These are phyloP conservation scores for Auricularia sp. DNA, from an alignment of 768 basidiomycete species.

Conservation along the genomic window DNA sequence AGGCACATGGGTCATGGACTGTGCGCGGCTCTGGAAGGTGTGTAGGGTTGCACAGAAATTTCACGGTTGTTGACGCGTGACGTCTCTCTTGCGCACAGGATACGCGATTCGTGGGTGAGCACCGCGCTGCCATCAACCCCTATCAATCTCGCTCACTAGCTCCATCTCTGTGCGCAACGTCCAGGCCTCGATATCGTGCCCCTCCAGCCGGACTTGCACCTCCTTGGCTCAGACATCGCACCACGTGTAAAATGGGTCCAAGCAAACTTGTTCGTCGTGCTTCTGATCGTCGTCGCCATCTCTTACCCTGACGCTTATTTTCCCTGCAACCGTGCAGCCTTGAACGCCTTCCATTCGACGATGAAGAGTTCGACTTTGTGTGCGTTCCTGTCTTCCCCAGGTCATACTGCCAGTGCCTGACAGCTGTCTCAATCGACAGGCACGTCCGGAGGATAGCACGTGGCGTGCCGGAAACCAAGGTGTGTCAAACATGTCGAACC, in stretches of 20 bases:
- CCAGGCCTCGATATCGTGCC: constrained; percentile 62
- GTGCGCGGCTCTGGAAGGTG: constrained; percentile 55
- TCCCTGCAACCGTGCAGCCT: constrained; percentile 32
- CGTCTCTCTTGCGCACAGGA: constrained; percentile 24
- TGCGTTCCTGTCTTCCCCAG: constrained; percentile 25
- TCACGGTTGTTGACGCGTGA: constrained; percentile 4
- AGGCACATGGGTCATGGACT: constrained; percentile 64
- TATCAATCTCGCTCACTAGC: neutral
- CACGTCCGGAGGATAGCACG: constrained; percentile 11
- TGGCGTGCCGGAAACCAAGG: constrained; percentile 9
- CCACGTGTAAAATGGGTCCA: constrained; percentile 62
- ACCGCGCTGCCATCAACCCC: neutral
- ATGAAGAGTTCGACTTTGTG: constrained; percentile 72
- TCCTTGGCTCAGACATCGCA: constrained; percentile 46
- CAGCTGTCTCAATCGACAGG: constrained; percentile 22
- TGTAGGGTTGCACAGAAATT: constrained; percentile 8
- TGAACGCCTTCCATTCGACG: constrained; percentile 56
- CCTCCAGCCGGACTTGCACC: constrained; percentile 56
- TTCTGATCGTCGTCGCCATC: constrained; percentile 3
- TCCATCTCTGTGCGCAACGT: neutral
- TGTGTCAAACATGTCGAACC: constrained; percentile 6
- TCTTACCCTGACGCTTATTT: constrained; percentile 2
- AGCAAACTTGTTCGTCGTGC: constrained; percentile 50
- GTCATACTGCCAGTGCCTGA: constrained; percentile 3
- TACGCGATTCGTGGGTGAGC: constrained; percentile 53